Evolutionary conservation across 805 yeast genomes (phyloP), one percentile per base, ranked within the genome.

Genomic region (Clavispora fructus): DNA sequence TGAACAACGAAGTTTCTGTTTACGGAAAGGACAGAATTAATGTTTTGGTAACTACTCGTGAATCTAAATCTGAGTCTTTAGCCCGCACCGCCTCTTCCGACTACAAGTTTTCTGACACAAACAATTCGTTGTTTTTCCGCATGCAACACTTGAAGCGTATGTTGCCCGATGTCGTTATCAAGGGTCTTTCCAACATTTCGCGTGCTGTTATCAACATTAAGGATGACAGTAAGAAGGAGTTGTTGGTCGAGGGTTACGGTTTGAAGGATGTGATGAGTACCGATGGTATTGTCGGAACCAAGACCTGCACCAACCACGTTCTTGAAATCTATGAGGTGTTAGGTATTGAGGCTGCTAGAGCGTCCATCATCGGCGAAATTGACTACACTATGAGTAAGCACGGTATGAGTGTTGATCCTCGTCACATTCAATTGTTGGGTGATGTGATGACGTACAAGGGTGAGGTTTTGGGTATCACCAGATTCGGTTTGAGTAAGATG

Each of bases 391-490:
- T 94, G 99, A 83, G 96, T 63, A 89, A 90, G 68, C 99, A 94
- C 74, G 99, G 99, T 69, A 94, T 94, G 99, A 88, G 96, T 65
- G 97, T 94, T 42, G 99, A 94, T 75, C 99, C 98, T 50, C 96
- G 99, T 75, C 99, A 94, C 67, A 91, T 95, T 64, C 98, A 94
- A 71, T 74, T 94, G 40, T 73, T 94, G 53, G 99, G 99, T 54
- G 99, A 94, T 67, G 98, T 94, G 42, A 94, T 94, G 99, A 89
- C 98, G 0, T 94, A 88, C 67, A 94, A 94, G 70, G 99, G 99
- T 49, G 99, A 94, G 64, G 96, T 94, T 11, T 77, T 95, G 56
- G 99, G 99, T 67, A 94, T 94, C 63, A 94, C 99, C 1, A 80
- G 99, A 71, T 94, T 94, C 60, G 99, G 99, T 56, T 75, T 94